Evolutionary conservation across 2,329 filamentous ascomycete species (phyloP).

Genomic region (Hymenoscyphus infarciens): DNA sequence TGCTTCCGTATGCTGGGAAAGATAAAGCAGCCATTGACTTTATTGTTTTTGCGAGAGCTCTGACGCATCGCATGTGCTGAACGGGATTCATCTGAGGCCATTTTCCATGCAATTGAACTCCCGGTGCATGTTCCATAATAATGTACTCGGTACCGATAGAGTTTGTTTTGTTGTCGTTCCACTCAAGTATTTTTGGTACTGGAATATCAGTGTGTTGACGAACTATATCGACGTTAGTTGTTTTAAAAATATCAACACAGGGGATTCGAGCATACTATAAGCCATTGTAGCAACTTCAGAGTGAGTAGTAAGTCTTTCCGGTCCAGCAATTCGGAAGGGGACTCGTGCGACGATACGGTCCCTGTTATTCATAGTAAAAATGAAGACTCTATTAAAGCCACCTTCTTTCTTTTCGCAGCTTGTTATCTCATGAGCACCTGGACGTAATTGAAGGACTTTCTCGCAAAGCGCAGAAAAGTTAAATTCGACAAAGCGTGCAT

Average conservation of each 20-base stretch:
- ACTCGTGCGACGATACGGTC: slow-evolving; percentile 39
- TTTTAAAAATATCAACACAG: slow-evolving; percentile 23
- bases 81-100: slow-evolving; percentile 35
- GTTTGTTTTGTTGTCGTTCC: slow-evolving; percentile 37
- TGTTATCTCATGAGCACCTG: slow-evolving; percentile 35
- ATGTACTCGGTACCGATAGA: too few species aligned
- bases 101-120: slow-evolving; percentile 33
- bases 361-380: slow-evolving; percentile 40
- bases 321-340: slow-evolving; percentile 40
- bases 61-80: slow-evolving; percentile 30
- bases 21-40: slow-evolving; percentile 26
- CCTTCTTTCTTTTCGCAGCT: slow-evolving; percentile 30
- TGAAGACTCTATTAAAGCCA: slow-evolving; percentile 29
- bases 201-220: slow-evolving; percentile 38
- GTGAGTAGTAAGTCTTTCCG: slow-evolving; percentile 36
- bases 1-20: slow-evolving; percentile 37
- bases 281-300: slow-evolving; percentile 45
- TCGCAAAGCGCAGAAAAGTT: slow-evolving; percentile 40
- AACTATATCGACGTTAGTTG: slow-evolving; percentile 11
- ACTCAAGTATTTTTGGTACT: slow-evolving; percentile 42
- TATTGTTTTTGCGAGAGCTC: slow-evolving; percentile 17
- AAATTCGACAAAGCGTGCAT: slow-evolving; percentile 39
- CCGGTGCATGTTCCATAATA: slow-evolving; percentile 26
- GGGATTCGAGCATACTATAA: slow-evolving; percentile 34
- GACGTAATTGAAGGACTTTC: slow-evolving; percentile 37